Evolutionary conservation across 345 rosid genomes (phyloP), one percentile per base, ranked within the genome.

Genomic region (Salix exigua): DNA sequence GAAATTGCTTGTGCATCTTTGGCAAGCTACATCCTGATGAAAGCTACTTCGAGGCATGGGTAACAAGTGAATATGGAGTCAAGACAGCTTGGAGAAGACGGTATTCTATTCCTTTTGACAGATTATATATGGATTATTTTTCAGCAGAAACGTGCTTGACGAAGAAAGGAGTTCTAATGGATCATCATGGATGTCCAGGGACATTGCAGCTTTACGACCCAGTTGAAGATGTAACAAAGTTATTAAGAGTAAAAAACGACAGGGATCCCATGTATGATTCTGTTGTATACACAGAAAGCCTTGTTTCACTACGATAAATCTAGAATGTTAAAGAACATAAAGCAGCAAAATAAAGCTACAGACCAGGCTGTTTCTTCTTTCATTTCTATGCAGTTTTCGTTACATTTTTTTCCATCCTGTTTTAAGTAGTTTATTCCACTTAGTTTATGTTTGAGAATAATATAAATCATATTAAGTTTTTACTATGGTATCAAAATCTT

Each of bases 1-100:
- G 83, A 78, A 85, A 83, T 33, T 65, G 64, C 42, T 73, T 83
- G 61, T 73, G 82, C 2, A 44, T 77, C 71, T 83, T 83, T 1
- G 72, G 77, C 46, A 60, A 82, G 23, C 70, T 76, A 23, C 25
- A 58, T 23, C 55, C 55, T 5, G 18, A 0, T 50, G 80, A 68
- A 62, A 46, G 28, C 51, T 73, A 61, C 33, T 83, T 77, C 50
- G 81, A 86, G 76, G 74, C 76, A 26, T 80, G 79, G 87, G 73
- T 80, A 19, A 76, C 78, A 83, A 80, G 79, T 70, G 82, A 78
- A 70, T 78, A 81, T 72, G 82, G 67, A 16, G 55, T 31, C 5
- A 42, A 76, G 73, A 64, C 60, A 4, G 75, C 86, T 8, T 76
- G 83, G 83, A 80, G 19, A 60, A 84, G 76, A 46, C 21, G 82